These are phyloP conservation scores for Mortierella sp. DNA, from an alignment of 371 early-diverging fungal genomes.

Conservation along the genomic window DNA sequence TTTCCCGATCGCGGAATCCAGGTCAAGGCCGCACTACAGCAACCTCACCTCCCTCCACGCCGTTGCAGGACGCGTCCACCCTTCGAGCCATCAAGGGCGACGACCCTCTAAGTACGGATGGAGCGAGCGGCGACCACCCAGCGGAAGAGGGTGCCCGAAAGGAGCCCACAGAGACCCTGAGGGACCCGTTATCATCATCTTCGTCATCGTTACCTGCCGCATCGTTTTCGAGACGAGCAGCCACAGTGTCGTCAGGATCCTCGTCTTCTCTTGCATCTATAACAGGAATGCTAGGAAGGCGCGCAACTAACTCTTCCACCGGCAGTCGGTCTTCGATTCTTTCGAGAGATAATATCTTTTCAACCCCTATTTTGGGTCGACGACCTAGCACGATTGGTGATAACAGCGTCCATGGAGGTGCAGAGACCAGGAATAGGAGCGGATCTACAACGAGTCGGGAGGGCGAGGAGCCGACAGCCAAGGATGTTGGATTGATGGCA, in stretches of 20 bases:
- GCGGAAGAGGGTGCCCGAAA: background rate
- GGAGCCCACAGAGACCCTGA: constrained; percentile 2
- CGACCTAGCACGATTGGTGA: constrained; percentile 11
- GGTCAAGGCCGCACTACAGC: background rate
- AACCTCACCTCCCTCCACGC: constrained; percentile 16
- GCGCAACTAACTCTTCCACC: constrained; percentile 13
- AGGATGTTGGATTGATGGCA: constrained; percentile 32
- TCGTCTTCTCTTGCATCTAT: constrained; percentile 23
- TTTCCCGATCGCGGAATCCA: constrained; percentile 22
- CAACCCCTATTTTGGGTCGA: constrained; percentile 13
- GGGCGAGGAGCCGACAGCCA: constrained; percentile 32
- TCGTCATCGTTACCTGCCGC: constrained; percentile 20
- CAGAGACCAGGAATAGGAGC: too few relatives aligned
- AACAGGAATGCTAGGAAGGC: constrained; percentile 9
- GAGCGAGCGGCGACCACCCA: too few relatives aligned
- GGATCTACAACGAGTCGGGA: constrained; percentile 13
- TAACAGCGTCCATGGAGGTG: constrained; percentile 1
- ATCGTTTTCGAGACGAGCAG: constrained; percentile 43
- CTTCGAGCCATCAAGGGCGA: constrained; percentile 18
- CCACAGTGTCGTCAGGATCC: constrained; percentile 33
- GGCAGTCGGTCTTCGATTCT: constrained; percentile 38
- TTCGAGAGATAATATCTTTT: constrained; percentile 27
- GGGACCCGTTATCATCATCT: constrained; percentile 21
- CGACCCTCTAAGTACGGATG: constrained; percentile 2
- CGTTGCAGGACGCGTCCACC: constrained; percentile 22